Base-by-base conservation (phyloP, 78 protist genomes). In the Protostelium mycophagum region DNA sequence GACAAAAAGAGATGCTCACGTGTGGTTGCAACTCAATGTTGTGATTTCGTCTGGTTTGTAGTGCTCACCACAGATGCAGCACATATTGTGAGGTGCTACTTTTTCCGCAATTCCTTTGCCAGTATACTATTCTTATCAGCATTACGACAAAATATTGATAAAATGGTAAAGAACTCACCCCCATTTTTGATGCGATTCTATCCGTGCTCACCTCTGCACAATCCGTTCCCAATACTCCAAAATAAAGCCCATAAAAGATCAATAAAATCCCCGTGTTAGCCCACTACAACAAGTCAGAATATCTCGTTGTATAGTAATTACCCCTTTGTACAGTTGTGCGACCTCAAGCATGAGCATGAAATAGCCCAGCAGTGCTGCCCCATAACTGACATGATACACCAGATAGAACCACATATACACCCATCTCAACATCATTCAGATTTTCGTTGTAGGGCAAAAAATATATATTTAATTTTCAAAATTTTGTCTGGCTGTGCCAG, bases 231-330 rank as follows among this genome's bases (percentile, higher is more conserved):
- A 94, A 73, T 23, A 93, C 92, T 29, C 96, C 96, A 28, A 35
- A 91, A 84, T 94, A 94, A n/a, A 94, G 89, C 0, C 96, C 96
- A 37, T 91, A 89, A 87, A 91, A 89, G 39, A 94, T 37, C 63
- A 93, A 16, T 10, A 34, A 34, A 10, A 87, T 85, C 5, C 36
- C 36, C 34, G 83, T 36, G 38, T 87, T 34, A 16, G 88, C 36
- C 28, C 5, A 25, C 35, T 31, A 87, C 38, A 87, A 37, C 34
- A 23, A 1, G 88, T 38, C 35, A 10, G 38, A 23, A 87, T 5
- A 16, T 85, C 34, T 28, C 36, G 5, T 28, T 85, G 36, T 28
- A 35, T 85, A 10, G 10, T 85, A 25, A 16, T 36, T 25, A 36
- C 83, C 35, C 38, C 39, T 1, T 1, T 31, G 34, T 36, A 87